Evolutionary conservation across 2,329 filamentous ascomycete genomes (phyloP).

Genomic region (Leptoxyphium fumago): DNA sequence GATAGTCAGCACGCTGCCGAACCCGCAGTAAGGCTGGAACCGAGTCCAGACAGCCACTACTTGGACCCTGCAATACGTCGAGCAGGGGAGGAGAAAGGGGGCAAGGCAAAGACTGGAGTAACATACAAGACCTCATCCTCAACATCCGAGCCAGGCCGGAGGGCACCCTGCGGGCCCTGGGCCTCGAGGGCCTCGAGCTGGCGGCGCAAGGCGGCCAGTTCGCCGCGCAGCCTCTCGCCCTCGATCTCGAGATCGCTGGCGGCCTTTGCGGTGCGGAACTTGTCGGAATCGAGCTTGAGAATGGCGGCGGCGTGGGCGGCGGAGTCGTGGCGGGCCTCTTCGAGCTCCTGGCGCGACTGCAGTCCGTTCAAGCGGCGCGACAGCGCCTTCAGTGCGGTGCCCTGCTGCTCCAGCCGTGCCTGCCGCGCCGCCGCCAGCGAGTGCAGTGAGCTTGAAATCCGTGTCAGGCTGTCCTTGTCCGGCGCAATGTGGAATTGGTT

Average conservation of each 20-base stretch:
- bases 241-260: slow-evolving; percentile 84
- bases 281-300: slow-evolving; percentile 74
- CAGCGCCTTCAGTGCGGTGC: slow-evolving; percentile 37
- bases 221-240: slow-evolving; percentile 73
- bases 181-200: slow-evolving; percentile 70
- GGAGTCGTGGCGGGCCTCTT: slow-evolving; percentile 58
- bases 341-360: slow-evolving; percentile 61
- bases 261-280: slow-evolving; percentile 88
- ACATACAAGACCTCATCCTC: slow-evolving; percentile 35
- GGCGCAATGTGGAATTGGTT: slow-evolving; percentile 88
- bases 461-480: slow-evolving; percentile 53
- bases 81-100: not conserved
- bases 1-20: not conserved
- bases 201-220: slow-evolving; percentile 59
- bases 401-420: slow-evolving; percentile 42
- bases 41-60: not conserved
- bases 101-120: not conserved
- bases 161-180: slow-evolving; percentile 67
- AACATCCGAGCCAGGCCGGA: slow-evolving; percentile 30
- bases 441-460: slow-evolving; percentile 69
- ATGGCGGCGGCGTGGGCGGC: slow-evolving; percentile 72
- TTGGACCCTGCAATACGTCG: not conserved
- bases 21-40: not conserved
- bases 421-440: slow-evolving; percentile 75
- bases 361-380: slow-evolving; percentile 63